These are phyloP conservation scores for Collybia sp. DNA, from an alignment of 768 basidiomycete species.

Conservation along the genomic window DNA sequence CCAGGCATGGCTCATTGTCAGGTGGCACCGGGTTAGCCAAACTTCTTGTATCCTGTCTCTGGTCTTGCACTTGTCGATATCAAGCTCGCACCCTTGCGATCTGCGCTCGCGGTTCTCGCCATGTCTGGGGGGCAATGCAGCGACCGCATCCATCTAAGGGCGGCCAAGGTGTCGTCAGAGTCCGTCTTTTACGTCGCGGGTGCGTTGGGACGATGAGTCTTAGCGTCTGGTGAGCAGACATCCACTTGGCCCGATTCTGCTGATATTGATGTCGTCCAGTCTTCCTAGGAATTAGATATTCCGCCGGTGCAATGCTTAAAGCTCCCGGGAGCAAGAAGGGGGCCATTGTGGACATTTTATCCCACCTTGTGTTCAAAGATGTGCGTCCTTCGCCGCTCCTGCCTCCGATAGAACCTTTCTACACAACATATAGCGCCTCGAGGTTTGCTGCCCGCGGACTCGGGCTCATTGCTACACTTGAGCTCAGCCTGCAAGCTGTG, in stretches of 20 bases:
- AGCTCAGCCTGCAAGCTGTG: conserved; percentile 4
- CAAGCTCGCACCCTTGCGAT: background rate
- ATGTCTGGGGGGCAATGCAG: background rate
- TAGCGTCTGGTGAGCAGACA: conserved; percentile 6
- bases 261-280: conserved; percentile 1
- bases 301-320: conserved; percentile 7
- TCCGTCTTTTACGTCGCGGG: conserved; percentile 1
- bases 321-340: conserved; percentile 8
- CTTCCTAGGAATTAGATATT: conserved; percentile 9
- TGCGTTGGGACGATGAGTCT: conserved; percentile 6
- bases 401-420: background rate
- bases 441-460: conserved; percentile 13
- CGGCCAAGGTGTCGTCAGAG: conserved; percentile 3
- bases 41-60: background rate
- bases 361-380: conserved; percentile 14
- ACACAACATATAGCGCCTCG: conserved; percentile 11
- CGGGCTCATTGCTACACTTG: conserved; percentile 11
- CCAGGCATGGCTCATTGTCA: background rate
- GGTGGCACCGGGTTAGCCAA: conserved; percentile 4
- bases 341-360: conserved; percentile 12
- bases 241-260: background rate
- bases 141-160: background rate
- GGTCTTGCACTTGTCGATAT: conserved; percentile 7
- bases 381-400: background rate
- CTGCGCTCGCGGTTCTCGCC: background rate